Conservation (phyloP, 75 land plant species). For the Selaginella tamariscina region DNA sequence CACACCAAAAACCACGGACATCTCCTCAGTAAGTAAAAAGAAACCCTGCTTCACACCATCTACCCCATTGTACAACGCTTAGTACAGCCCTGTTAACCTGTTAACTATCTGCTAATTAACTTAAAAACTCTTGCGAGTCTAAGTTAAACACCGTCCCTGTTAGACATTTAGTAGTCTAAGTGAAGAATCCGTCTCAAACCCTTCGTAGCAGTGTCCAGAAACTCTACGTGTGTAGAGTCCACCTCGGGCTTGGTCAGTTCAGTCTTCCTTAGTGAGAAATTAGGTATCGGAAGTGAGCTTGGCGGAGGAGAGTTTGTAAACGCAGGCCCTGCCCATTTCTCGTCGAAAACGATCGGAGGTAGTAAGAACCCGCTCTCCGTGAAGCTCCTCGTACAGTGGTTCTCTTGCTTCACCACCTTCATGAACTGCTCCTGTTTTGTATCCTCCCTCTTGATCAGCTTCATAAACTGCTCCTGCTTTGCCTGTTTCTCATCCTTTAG, state of each 20-base stretch:
- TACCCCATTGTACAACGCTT: background rate
- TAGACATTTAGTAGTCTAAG: background rate
- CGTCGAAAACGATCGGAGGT: slow-evolving; percentile 10
- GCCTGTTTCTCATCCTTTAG: background rate
- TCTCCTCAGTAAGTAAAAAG: background rate
- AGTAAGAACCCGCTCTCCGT: background rate
- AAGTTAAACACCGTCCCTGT: background rate
- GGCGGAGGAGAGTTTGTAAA: slow-evolving; percentile 78
- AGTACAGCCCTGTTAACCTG: background rate
- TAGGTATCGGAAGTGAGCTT: slow-evolving; percentile 64
- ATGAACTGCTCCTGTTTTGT: background rate
- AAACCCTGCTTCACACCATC: background rate
- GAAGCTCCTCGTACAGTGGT: background rate
- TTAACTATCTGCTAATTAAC: background rate
- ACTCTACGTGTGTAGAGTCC: background rate
- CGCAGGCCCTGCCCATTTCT: slow-evolving; percentile 75
- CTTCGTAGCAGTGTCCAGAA: background rate
- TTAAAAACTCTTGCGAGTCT: background rate
- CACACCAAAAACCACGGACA: background rate
- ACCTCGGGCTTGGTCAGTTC: no score
- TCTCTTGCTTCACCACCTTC: background rate
- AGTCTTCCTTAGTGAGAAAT: slow-evolving; percentile 36
- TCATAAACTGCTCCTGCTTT: background rate
- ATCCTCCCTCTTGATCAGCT: background rate
- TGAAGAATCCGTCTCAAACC: background rate